A percentile compares a stretch with the other conserved stretches of the same genome.
Evolutionary conservation across 768 basidiomycete species (phyloP).

Genomic region (Hypholoma sublateritium): DNA sequence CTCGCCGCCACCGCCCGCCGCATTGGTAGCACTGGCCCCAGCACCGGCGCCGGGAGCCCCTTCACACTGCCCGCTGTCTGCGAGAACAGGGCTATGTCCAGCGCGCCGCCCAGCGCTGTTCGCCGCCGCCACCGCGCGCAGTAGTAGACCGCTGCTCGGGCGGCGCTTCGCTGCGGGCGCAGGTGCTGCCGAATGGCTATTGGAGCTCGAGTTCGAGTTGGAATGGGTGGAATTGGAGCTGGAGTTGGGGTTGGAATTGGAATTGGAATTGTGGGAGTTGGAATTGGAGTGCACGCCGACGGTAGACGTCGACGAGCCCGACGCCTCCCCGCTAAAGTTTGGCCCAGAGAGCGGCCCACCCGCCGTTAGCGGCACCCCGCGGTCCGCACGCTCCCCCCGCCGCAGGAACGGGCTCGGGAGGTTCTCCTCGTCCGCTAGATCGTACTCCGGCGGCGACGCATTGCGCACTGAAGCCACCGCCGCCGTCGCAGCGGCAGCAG

Average conservation of each 20-base stretch:
- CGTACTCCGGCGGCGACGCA: conserved; percentile 50
- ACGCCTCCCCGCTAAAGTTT: conserved; percentile 1
- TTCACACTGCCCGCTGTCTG: conserved; percentile 1
- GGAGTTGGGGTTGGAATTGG: not conserved
- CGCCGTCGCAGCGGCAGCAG: conserved; percentile 18
- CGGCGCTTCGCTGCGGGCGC: conserved; percentile 22
- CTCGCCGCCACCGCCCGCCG: not conserved
- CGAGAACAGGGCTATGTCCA: conserved; percentile 5
- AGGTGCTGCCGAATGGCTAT: not conserved
- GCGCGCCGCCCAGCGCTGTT: conserved; percentile 41
- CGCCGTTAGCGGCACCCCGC: not conserved
- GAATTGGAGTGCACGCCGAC: not conserved
- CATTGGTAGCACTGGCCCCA: not conserved
- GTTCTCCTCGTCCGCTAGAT: conserved; percentile 78
- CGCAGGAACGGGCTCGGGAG: conserved; percentile 84
- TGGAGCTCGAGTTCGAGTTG: not conserved
- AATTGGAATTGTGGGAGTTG: not conserved
- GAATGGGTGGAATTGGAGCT: not conserved
- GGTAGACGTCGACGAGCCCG: not conserved
- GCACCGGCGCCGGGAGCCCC: conserved; percentile 13
- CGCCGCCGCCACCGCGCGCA: conserved; percentile 62
- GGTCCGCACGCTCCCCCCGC: conserved; percentile 34
- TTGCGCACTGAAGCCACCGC: conserved; percentile 20
- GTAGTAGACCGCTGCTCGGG: conserved; percentile 49
- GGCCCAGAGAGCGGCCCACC: not conserved